Evolutionary conservation across 1,139 yeast species (phyloP), one percentile per base, ranked within the genome.

Genomic region (Casaregolazyma lundiana): DNA sequence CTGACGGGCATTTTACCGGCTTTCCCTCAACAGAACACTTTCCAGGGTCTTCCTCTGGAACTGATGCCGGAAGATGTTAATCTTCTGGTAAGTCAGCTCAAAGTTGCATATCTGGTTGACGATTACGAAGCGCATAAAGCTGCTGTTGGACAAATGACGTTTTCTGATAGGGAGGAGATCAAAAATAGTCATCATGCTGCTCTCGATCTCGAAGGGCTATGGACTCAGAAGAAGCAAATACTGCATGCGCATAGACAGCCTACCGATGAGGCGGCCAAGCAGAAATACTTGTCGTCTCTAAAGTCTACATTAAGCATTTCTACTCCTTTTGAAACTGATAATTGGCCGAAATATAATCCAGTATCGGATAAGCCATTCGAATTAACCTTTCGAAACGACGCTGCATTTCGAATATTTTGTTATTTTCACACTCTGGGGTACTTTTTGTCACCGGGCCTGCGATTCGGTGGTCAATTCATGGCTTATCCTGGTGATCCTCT

Each of bases 401-500:
- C 55, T 2, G 48, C 62, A 6, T 64, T 61, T 43, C 49, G 56
- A 7, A 60, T 76, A 22, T 78, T 67, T 55, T 65, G 66, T 37
- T 62, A 70, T 44, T 63, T 86, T 40, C 78, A 76, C 50, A 53
- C 59, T 1, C 58, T 61, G 16, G 78, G 76, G 0, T 82, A 74
- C 60, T 84, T 62, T 56, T 54, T 89, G 18, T 73, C 89, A 30
- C 96, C 97, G 0, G 98, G 97, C 0, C 70, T 89, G 37, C 74
- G 96, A 50, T 92, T 90, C 62, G 98, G 98, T 1, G 95, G 96
- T 2, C 81, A 81, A 49, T 88, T 80, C 58, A 77, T 92, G 45
- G 89, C 92, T 1, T 92, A 92, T 57, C 97, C 97, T 0, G 97
- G 97, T 0, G 98, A 92, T 61, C 96, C 97, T 2, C 68, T 92